Base-by-base conservation (phyloP, 495 filamentous ascomycete species). In the Talaromyces liani region DNA sequence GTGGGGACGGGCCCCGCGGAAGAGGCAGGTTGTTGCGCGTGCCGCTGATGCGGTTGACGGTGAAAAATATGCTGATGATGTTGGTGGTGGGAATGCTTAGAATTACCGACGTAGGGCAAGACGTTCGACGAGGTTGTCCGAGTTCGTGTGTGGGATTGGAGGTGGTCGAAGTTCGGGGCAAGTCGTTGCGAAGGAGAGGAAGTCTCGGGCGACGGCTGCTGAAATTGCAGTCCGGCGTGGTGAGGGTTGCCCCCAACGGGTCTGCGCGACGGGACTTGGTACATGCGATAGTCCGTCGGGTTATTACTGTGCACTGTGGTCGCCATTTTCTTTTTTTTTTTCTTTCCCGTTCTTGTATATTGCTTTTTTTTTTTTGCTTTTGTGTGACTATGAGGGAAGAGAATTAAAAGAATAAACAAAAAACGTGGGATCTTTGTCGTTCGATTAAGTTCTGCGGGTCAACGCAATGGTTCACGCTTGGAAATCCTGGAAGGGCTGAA, bases 41-140 rank as follows among this genome's bases (percentile, higher is more conserved):
- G 61, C 47, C 68, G 63, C 64, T 77, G 73, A 20, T 72, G 18
- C 85, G 84, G 53, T 85, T 79, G 41, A 76, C 79, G 25, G 86
- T 88, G 16, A 85, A 88, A 9, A 85, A 84, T 14, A 85, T 86
- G 63, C 84, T 80, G 77, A 72, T 88, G 82, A 69, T 71, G 41
- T 72, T 69, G 56, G 71, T 73, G 56, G 68, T 67, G 27, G 72
- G 4, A 12, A 49, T 47, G 34, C 22, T 60, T 14, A 36, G 20
- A 22, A 59, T 59, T 59, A 8, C 58, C 34, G 36, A 29, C 60
- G 65, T 64, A 59, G 65, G 20, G 61, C 55, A 47, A 56, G 31
- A 10, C 64, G 45, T 47, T 67, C 61, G 61, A 64, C 62, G 27
- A 70, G n/a, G 4, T 72, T 49, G 59, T 63, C 55, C 20, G 56